A percentile compares a stretch with the other conserved stretches of the same genome.
These are phyloP conservation scores for Waitea zeae DNA, from an alignment of 1,284 basidiomycete species.

Conservation along the genomic window DNA sequence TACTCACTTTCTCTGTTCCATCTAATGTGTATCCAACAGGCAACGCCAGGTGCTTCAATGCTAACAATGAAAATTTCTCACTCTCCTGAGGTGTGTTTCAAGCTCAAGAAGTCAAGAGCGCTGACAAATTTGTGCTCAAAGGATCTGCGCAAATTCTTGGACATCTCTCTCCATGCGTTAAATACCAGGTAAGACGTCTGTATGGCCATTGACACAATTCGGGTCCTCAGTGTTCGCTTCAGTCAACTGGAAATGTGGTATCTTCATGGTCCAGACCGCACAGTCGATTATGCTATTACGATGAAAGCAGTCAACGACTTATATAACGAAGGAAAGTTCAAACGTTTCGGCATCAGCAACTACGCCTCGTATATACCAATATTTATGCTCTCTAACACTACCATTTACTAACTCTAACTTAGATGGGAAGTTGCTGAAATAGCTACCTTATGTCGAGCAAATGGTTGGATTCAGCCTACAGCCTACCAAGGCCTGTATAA, in stretches of 20 bases:
- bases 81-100: not conserved
- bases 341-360: conserved; percentile 19
- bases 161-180: conserved; percentile 1
- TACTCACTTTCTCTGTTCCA: too few species aligned
- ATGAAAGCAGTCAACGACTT: conserved; percentile 21
- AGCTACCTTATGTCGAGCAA: conserved; percentile 12
- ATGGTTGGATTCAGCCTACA: conserved; percentile 18
- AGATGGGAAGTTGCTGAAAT: conserved; percentile 20
- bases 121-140: not conserved
- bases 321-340: conserved; percentile 23
- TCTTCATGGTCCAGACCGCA: conserved; percentile 25
- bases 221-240: not conserved
- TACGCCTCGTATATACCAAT: conserved; percentile 9
- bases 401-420: not conserved
- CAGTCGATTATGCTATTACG: conserved; percentile 19
- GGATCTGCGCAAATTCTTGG: conserved; percentile 2
- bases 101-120: not conserved
- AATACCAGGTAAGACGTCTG: conserved; percentile 1
- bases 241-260: conserved; percentile 12
- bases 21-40: too few species aligned
- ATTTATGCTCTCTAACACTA: not conserved
- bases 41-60: not conserved
- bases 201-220: not conserved
- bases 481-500: conserved; percentile 21
- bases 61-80: not conserved